Conservation (phyloP, 1,139 yeast species). For the Diutina scorzettiae region DNA sequence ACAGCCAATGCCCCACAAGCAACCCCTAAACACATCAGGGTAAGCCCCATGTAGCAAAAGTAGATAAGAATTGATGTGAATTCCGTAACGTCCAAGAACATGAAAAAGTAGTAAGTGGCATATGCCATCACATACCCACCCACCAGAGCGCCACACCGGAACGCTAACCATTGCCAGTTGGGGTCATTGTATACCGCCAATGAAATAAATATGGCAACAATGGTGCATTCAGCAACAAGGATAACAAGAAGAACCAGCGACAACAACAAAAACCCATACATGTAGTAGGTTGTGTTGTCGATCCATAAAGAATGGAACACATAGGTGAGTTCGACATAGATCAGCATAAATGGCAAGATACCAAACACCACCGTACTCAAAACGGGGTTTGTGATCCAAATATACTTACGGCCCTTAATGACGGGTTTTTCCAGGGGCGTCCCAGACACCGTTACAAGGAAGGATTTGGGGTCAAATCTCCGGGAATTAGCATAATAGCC, state of each 20-base stretch:
- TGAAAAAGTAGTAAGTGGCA: conserved; percentile 54
- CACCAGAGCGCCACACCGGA: conserved; percentile 59
- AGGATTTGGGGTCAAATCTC: conserved; percentile 15
- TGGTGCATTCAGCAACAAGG: conserved; percentile 62
- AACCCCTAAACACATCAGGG: conserved; percentile 50
- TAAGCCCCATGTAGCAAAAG: conserved; percentile 59
- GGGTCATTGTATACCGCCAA: conserved; percentile 48
- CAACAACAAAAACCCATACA: conserved; percentile 65
- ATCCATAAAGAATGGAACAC: conserved; percentile 72
- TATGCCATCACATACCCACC: conserved; percentile 61
- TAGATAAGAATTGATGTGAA: conserved; percentile 60
- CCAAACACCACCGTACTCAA: conserved; percentile 38
- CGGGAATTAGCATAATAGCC: conserved; percentile 44
- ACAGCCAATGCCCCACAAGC: conserved; percentile 73
- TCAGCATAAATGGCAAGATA: conserved; percentile 65
- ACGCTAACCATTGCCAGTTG: conserved; percentile 80
- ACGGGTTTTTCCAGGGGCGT: background rate
- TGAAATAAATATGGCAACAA: conserved; percentile 56
- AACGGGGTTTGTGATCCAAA: conserved; percentile 13
- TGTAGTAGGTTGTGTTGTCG: conserved; percentile 66
- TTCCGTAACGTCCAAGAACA: conserved; percentile 46
- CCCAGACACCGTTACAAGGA: conserved; percentile 7
- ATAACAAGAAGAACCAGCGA: conserved; percentile 49
- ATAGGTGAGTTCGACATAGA: conserved; percentile 65
- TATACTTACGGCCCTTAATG: conserved; percentile 1